Evolutionary conservation across 169 alveolate species (phyloP).

Genomic region (Plasmodium falciparum): DNA sequence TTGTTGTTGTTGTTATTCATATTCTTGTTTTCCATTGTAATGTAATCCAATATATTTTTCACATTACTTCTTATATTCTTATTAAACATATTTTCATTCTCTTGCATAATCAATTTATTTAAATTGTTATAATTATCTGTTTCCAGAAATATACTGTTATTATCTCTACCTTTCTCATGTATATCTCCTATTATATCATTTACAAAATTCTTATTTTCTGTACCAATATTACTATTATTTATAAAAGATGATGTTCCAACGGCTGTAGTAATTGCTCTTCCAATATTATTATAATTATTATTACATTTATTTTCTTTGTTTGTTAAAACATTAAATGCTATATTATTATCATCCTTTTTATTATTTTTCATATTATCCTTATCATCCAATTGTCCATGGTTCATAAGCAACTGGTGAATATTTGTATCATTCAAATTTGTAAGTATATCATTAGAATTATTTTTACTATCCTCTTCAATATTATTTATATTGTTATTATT

Average conservation of each 20-base stretch:
- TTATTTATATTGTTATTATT: conserved; percentile 7
- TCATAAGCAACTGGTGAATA: neutral
- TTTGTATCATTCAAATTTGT: neutral
- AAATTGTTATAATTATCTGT: neutral
- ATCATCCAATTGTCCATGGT: neutral
- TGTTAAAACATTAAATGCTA: neutral
- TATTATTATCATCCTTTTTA: neutral
- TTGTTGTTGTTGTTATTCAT: neutral
- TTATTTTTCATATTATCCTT: conserved; percentile 17
- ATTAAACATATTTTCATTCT: neutral
- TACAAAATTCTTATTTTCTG: neutral
- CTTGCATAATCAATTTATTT: conserved; percentile 2
- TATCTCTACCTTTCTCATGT: neutral
- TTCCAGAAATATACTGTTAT: neutral
- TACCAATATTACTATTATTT: conserved; percentile 1
- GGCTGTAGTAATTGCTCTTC: neutral
- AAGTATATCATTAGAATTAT: neutral
- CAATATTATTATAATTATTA: neutral
- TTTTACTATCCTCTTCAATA: neutral
- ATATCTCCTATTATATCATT: neutral
- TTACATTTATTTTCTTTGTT: conserved; percentile 1
- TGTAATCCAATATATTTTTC: conserved; percentile 1
- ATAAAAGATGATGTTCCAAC: neutral
- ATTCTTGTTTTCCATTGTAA: neutral
- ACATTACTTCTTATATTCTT: neutral